phyloP scores from a whole-genome alignment of 2,329 filamentous ascomycete species.

The Parafenestella ontariensis region DNA sequence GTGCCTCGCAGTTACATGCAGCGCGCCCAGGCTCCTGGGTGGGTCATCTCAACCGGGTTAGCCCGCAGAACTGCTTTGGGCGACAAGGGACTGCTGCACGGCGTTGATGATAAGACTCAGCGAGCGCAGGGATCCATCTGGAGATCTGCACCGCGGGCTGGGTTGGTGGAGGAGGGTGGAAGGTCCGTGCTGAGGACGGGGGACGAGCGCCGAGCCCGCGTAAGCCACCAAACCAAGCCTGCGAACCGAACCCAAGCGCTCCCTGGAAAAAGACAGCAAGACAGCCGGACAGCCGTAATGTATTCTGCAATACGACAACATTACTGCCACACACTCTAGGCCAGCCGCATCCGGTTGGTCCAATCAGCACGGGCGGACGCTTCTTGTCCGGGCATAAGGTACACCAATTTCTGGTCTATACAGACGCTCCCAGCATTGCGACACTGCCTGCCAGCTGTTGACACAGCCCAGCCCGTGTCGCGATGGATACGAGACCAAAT shows the following conservation, averaged over 20 bases:
- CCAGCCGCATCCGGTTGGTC: slow-evolving; percentile 5
- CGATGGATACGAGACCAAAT: slow-evolving; percentile 20
- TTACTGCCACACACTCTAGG: slow-evolving; percentile 16
- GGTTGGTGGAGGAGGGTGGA: slow-evolving; percentile 17
- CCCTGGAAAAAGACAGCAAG: slow-evolving; percentile 19
- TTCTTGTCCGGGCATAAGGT: slow-evolving; percentile 6
- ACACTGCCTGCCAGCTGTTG: slow-evolving; percentile 11
- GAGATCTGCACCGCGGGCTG: slow-evolving; percentile 28
- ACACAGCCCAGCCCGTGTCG: slow-evolving; percentile 6
- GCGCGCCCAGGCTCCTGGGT: slow-evolving; percentile 44
- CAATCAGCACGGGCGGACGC: slow-evolving; percentile 4
- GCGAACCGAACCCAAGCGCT: slow-evolving; percentile 26
- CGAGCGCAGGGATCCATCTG: slow-evolving; percentile 28
- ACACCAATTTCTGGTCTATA: slow-evolving; percentile 10
- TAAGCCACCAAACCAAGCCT: slow-evolving; percentile 28
- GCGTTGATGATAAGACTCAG: slow-evolving; percentile 39
- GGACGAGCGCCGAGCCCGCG: slow-evolving; percentile 29
- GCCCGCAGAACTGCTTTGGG: slow-evolving; percentile 28
- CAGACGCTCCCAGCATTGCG: neutral
- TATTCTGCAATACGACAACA: slow-evolving; percentile 35
- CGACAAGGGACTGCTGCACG: slow-evolving; percentile 36
- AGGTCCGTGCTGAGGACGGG: slow-evolving; percentile 25
- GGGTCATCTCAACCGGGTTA: slow-evolving; percentile 35
- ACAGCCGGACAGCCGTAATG: slow-evolving; percentile 29
- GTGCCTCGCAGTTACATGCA: slow-evolving; percentile 45